These are phyloP conservation scores for Drosera capensis DNA, from an alignment of 148 eudicot species.

Conservation along the genomic window DNA sequence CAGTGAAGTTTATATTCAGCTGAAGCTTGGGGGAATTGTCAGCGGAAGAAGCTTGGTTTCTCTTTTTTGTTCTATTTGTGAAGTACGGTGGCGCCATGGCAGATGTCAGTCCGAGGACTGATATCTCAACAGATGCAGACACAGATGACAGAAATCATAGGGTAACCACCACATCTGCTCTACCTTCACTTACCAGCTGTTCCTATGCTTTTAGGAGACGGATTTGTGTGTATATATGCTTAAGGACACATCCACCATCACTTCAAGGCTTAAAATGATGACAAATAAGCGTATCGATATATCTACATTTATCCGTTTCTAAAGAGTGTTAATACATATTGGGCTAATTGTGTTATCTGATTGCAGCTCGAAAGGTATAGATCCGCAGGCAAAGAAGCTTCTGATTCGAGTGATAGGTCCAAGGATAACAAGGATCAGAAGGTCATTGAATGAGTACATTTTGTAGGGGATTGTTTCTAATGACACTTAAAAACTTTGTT, in stretches of 20 bases:
- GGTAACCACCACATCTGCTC: conserved; percentile 10
- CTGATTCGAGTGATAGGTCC: conserved; percentile 49
- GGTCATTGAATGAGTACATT: conserved; percentile 11
- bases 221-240: background rate
- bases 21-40: no score
- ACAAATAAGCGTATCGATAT: no score
- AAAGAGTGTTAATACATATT: no score
- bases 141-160: conserved; percentile 32
- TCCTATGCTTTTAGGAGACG: background rate
- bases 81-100: no score
- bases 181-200: background rate
- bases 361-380: conserved; percentile 26
- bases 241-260: no score
- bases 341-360: background rate
- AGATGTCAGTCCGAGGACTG: conserved; percentile 36
- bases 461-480: conserved; percentile 1
- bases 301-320: no score
- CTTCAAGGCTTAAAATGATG: no score
- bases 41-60: no score
- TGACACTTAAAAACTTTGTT: background rate
- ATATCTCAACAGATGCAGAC: conserved; percentile 41
- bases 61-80: no score
- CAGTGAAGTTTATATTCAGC: no score
- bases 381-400: conserved; percentile 15
- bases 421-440: conserved; percentile 41